Conservation (phyloP, 1,139 yeast genomes). For the Lodderomyces pseudojiufengensis region DNA sequence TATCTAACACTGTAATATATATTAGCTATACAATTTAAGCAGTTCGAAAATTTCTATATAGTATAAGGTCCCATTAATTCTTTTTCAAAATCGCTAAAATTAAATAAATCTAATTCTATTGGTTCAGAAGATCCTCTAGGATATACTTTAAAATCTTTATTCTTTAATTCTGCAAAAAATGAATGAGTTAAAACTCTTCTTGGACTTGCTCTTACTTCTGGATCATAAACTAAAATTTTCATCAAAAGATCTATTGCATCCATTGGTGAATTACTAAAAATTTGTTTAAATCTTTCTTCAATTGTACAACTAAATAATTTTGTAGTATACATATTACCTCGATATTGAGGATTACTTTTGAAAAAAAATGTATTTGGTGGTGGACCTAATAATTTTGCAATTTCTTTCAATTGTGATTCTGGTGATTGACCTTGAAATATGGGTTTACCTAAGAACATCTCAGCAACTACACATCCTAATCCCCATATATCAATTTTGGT, state of each 20-base stretch:
- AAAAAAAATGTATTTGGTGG: slow-evolving; percentile 73
- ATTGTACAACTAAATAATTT: slow-evolving; percentile 62
- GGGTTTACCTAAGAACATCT: slow-evolving; percentile 77
- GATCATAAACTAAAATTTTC: slow-evolving; percentile 70
- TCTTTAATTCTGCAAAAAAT: slow-evolving; percentile 66
- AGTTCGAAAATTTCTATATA: too few species aligned
- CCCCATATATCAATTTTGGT: slow-evolving; percentile 87
- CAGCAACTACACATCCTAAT: slow-evolving; percentile 79
- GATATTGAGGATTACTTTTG: slow-evolving; percentile 68
- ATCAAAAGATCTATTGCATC: slow-evolving; percentile 68
- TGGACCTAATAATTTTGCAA: slow-evolving; percentile 70
- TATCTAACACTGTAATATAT: too few species aligned
- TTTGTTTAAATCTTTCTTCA: slow-evolving; percentile 62
- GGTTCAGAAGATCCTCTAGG: slow-evolving; percentile 51
- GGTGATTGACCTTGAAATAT: slow-evolving; percentile 81
- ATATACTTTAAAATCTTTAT: slow-evolving; percentile 52
- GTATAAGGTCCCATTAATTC: slow-evolving; percentile 44
- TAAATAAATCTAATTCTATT: slow-evolving; percentile 44
- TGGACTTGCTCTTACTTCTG: slow-evolving; percentile 64
- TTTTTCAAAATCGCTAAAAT: slow-evolving; percentile 53
- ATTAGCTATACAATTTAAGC: too few species aligned
- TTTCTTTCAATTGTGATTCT: slow-evolving; percentile 69
- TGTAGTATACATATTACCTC: slow-evolving; percentile 69
- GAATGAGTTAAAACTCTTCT: slow-evolving; percentile 65
- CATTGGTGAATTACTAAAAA: slow-evolving; percentile 65